These are phyloP conservation scores for Coemansia sp. DNA, from an alignment of 192 early-diverging fungal species.

Conservation along the genomic window DNA sequence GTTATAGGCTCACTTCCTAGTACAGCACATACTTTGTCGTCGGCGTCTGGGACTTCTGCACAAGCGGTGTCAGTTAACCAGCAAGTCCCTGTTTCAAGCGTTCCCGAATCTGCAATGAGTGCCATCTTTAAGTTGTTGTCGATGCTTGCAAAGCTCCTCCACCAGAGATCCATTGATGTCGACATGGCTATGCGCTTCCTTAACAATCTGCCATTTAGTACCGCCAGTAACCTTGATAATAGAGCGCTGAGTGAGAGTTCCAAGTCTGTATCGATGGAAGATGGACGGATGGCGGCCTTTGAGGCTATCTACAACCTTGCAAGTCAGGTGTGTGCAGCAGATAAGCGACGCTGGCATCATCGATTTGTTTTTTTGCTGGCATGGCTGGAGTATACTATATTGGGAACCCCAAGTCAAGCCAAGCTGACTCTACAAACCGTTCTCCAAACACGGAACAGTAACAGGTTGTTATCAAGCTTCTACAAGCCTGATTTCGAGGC, in stretches of 20 bases:
- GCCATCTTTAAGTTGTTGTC: constrained; percentile 42
- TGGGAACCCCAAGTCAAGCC: constrained; percentile 27
- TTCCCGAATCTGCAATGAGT: constrained; percentile 30
- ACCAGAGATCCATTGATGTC: constrained; percentile 9
- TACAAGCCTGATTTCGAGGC: constrained; percentile 55
- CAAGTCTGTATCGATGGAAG: neutral
- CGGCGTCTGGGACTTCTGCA: neutral
- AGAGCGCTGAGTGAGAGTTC: neutral
- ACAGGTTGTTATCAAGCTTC: constrained; percentile 49
- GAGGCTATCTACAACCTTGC: constrained; percentile 20
- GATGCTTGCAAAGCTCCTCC: constrained; percentile 33
- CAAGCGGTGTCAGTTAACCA: neutral
- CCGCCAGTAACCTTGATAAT: neutral
- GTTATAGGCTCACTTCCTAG: neutral
- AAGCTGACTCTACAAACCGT: constrained; percentile 41
- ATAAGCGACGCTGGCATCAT: constrained; percentile 50
- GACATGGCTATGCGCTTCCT: constrained; percentile 33
- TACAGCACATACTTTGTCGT: neutral
- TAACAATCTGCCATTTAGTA: constrained; percentile 22
- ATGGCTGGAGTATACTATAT: constrained; percentile 41
- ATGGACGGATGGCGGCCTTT: constrained; percentile 1
- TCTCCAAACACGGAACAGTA: constrained; percentile 40
- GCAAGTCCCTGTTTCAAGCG: neutral
- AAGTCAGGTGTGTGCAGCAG: constrained; percentile 30
- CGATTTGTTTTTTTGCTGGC: constrained; percentile 37